Percentiles rank a stretch among this genome's conserved stretches.
phyloP scores from a whole-genome alignment of 495 filamentous ascomycete genomes.

The Penicillium salamii region DNA sequence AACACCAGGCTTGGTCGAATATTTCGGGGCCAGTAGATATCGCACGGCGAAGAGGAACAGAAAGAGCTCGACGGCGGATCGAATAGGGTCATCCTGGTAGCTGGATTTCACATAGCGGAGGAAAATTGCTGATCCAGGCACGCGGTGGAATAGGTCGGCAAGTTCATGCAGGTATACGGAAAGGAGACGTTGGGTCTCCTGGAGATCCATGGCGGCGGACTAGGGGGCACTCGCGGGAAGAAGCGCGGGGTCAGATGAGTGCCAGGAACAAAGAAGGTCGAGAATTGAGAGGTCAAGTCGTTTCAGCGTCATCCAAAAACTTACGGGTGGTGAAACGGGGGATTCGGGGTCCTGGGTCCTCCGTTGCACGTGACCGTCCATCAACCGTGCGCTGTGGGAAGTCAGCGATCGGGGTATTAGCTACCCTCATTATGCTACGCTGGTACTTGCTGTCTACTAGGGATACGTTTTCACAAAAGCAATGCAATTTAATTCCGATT shows the following conservation, averaged over 20 bases:
- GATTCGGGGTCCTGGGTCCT: not conserved
- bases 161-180: slow-evolving; percentile 63
- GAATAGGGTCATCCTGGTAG: slow-evolving; percentile 95
- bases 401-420: too few species aligned
- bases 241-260: not conserved
- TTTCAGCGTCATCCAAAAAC: too few species aligned
- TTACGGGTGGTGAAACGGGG: slow-evolving; percentile 4
- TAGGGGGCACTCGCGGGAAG: not conserved
- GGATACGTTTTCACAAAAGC: slow-evolving; percentile 9
- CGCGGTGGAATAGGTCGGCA: slow-evolving; percentile 72
- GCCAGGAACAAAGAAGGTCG: not conserved
- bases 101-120: slow-evolving; percentile 93
- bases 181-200: slow-evolving; percentile 72
- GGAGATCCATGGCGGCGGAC: slow-evolving; percentile 65
- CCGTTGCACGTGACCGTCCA: slow-evolving; percentile 3
- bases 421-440: too few species aligned
- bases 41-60: slow-evolving; percentile 94
- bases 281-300: too few species aligned
- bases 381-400: not conserved
- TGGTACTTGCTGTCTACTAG: too few species aligned
- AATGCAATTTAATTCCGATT: slow-evolving; percentile 34
- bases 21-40: slow-evolving; percentile 87
- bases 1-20: slow-evolving; percentile 84
- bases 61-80: slow-evolving; percentile 89
- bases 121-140: slow-evolving; percentile 91